phyloP scores from a whole-genome alignment of 2,329 filamentous ascomycete genomes.

The Geosmithia morbida region DNA sequence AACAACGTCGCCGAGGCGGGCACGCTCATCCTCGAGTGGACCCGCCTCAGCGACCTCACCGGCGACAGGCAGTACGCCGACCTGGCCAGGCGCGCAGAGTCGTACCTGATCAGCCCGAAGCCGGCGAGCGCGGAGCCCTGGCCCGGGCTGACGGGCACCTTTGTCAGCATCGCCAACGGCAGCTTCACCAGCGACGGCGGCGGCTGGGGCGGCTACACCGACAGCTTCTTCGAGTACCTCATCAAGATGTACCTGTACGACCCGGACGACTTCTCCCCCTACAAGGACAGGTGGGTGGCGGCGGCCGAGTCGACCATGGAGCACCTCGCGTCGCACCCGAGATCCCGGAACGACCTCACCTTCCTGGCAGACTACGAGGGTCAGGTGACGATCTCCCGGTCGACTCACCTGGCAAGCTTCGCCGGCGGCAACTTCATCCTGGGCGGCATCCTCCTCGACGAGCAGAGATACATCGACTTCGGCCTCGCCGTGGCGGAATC shows the following conservation, averaged over 20 bases:
- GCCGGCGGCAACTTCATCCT: conserved; percentile 77
- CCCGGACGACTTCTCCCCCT: conserved; percentile 41
- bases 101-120: conserved; percentile 52
- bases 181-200: conserved; percentile 51
- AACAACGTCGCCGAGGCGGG: conserved; percentile 69
- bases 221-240: conserved; percentile 81
- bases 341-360: conserved; percentile 52
- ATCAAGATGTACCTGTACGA: conserved; percentile 88
- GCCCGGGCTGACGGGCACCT: conserved; percentile 59
- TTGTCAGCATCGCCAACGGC: conserved; percentile 51
- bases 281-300: conserved; percentile 60
- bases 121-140: conserved; percentile 44
- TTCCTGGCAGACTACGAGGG: conserved; percentile 49
- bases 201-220: conserved; percentile 64
- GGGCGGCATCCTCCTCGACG: conserved; percentile 54
- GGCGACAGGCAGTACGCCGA: conserved; percentile 51
- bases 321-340: conserved; percentile 55
- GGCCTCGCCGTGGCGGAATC: conserved; percentile 57
- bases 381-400: conserved; percentile 24
- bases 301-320: conserved; percentile 65
- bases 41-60: conserved; percentile 61
- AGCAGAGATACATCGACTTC: conserved; percentile 55
- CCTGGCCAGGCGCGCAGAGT: conserved; percentile 53
- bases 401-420: conserved; percentile 59
- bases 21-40: conserved; percentile 75